These are phyloP conservation scores for Nicotiana benthamiana DNA, from an alignment of 257 asterid genomes.

Conservation along the genomic window DNA sequence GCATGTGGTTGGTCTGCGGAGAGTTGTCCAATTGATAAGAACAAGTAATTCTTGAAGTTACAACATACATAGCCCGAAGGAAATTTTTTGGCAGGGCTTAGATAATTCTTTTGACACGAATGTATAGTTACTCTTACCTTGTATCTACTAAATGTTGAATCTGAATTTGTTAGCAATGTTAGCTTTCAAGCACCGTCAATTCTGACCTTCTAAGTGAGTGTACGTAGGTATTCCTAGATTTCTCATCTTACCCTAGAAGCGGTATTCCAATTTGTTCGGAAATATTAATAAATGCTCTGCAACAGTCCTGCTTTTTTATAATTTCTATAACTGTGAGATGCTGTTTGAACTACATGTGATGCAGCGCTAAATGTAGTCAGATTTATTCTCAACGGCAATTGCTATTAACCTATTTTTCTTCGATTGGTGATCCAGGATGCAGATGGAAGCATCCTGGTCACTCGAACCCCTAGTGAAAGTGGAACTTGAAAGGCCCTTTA, in stretches of 20 bases:
- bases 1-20: neutral
- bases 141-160: neutral
- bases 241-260: neutral
- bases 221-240: neutral
- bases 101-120: slow-evolving; percentile 8
- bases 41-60: neutral
- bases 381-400: neutral
- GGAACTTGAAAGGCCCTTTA: neutral
- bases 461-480: neutral
- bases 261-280: neutral
- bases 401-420: neutral
- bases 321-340: neutral
- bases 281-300: neutral
- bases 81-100: neutral
- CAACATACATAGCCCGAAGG: neutral
- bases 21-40: neutral
- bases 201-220: neutral
- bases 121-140: slow-evolving; percentile 6
- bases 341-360: neutral
- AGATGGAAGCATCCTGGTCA: too few species aligned
- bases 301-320: neutral
- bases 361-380: neutral
- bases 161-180: neutral
- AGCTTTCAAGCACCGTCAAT: neutral
- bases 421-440: neutral